Base-by-base conservation (phyloP, 805 yeast species). In the Monosporozyma servazzii region DNA sequence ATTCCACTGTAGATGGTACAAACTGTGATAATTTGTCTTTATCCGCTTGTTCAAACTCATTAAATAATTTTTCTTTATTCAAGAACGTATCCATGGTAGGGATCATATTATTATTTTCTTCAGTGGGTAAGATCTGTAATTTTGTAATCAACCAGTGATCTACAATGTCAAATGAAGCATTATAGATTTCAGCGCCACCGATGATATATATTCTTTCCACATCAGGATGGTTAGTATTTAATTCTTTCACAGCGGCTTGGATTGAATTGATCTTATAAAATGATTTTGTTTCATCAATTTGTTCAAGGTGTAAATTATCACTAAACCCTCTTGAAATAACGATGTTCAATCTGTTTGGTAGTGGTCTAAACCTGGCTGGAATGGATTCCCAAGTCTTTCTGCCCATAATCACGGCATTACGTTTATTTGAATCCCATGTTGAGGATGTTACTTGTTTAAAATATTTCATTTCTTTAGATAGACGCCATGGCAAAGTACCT, bases 351-450 rank as follows among this genome's bases (percentile, higher is more conserved):
- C 99, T 75, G 47, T 74, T 79, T 2, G 84, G 82, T 45, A 93
- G 73, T 0, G 99, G 99, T 55, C 96, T 74, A 69, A 88, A 93
- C 63, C 77, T 82, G 1, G 68, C 54, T 0, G 99, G 98, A 31
- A 93, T 90, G 7, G 96, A 86, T 31, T 89, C 93, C 96, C 97
- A 93, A 1, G 98, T 91, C 63, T 82, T 86, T 53, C 97, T 76
- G 13, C 99, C 99, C 99, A 93, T 93, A 3, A 93, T 75, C 13
- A 93, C 98, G 0, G 87, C 95, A 63, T 88, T 88, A 40, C 56
- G 61, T 54, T 68, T 70, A 1, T 53, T 52, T n/a, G 69, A 64
- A 27, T 74, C 66, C 8, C 56, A 58, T 0, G 69, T 66, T 8
- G 59, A 57, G 2, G 81, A 68, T 0, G 99, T 93, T 15, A 88